Evolutionary conservation across 2,329 filamentous ascomycete species (phyloP).

Genomic region (Tothia fuscella): DNA sequence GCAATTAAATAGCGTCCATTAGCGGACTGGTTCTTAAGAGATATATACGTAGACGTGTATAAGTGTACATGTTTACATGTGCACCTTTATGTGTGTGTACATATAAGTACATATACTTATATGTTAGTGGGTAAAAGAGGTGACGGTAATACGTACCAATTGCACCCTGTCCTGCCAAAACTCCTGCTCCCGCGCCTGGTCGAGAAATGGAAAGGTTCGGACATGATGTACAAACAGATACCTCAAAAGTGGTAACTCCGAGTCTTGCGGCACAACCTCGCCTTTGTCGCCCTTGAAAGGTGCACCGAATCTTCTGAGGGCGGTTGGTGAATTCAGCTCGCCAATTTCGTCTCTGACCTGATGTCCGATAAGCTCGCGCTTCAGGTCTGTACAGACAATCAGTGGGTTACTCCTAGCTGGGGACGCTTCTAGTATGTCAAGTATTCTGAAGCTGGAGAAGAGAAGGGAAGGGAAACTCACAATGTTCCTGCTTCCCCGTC

Average conservation of each 20-base stretch:
- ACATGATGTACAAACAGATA: constrained; percentile 98
- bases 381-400: no score
- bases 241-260: constrained; percentile 80
- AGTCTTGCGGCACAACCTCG: constrained; percentile 86
- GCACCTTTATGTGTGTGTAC: no score
- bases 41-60: constrained; percentile 10
- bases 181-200: constrained; percentile 95
- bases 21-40: no score
- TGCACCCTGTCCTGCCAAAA: constrained; percentile 99
- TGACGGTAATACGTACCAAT: constrained; percentile 66
- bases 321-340: constrained; percentile 89
- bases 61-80: no score
- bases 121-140: no score
- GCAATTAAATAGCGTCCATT: constrained; percentile 6
- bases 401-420: no score
- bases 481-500: constrained; percentile 97
- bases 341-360: constrained; percentile 84
- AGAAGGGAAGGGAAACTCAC: constrained; percentile 39
- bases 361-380: constrained; percentile 82
- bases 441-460: constrained; percentile 7
- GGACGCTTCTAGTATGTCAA: no score
- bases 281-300: constrained; percentile 88
- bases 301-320: constrained; percentile 86
- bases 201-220: constrained; percentile 92
- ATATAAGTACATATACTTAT: no score